A percentile compares a stretch with the other conserved stretches of the same genome.
These are phyloP conservation scores for Malassezia pachydermatis DNA, from an alignment of 1,284 basidiomycete species.

Conservation along the genomic window DNA sequence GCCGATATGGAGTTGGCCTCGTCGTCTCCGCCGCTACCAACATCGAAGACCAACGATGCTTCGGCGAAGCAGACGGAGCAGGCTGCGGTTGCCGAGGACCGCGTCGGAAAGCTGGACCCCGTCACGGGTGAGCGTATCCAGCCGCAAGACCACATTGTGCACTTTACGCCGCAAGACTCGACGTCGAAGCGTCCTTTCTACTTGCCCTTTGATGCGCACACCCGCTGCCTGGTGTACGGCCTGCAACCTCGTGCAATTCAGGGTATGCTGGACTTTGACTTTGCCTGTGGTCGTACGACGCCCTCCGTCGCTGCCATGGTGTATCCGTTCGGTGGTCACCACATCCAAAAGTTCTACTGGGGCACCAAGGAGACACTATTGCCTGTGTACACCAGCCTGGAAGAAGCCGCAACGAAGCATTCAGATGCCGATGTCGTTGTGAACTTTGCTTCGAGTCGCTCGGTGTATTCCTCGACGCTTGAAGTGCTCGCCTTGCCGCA, in stretches of 20 bases:
- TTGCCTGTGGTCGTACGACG: slow-evolving; percentile 82
- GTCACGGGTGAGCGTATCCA: slow-evolving; percentile 65
- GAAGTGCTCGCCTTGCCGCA: slow-evolving; percentile 66
- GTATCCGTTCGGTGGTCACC: slow-evolving; percentile 98
- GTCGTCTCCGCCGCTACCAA: slow-evolving; percentile 49
- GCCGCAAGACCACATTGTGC: slow-evolving; percentile 72
- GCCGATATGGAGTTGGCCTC: slow-evolving; percentile 47
- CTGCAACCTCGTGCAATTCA: slow-evolving; percentile 98
- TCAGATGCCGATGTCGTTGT: slow-evolving; percentile 93
- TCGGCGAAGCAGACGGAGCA: too few species aligned
- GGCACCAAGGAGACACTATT: slow-evolving; percentile 97
- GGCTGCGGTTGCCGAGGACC: slow-evolving; percentile 38
- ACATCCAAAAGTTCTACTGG: slow-evolving; percentile 99
- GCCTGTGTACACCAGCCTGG: slow-evolving; percentile 87
- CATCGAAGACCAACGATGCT: slow-evolving; percentile 16
- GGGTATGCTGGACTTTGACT: slow-evolving; percentile 99
- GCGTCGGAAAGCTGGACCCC: slow-evolving; percentile 65
- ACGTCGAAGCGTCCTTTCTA: slow-evolving; percentile 31
- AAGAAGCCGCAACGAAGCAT: slow-evolving; percentile 88
- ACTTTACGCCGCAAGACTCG: slow-evolving; percentile 57
- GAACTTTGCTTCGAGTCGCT: slow-evolving; percentile 92
- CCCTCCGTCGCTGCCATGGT: slow-evolving; percentile 98
- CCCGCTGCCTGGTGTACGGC: slow-evolving; percentile 92
- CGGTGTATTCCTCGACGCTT: slow-evolving; percentile 86
- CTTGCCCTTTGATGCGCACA: slow-evolving; percentile 63